Percentiles rank a stretch among this genome's conserved stretches.
Conservation (phyloP, 2,329 filamentous ascomycete species). For the Clarireedia monteithiana region DNA sequence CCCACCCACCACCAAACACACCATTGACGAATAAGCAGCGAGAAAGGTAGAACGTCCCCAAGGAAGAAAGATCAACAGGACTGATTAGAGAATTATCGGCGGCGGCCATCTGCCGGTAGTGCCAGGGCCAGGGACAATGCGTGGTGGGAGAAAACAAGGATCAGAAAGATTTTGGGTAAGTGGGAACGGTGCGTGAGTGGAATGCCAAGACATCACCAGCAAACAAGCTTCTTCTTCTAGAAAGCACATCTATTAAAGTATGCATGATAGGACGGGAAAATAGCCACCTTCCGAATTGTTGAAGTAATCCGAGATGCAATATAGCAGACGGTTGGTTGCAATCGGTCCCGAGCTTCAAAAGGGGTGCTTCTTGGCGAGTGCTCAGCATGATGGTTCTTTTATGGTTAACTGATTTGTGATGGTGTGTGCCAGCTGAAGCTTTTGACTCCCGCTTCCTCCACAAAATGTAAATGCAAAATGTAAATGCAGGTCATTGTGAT, state of each 20-base stretch:
- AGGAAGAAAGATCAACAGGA: neutral
- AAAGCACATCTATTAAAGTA: neutral
- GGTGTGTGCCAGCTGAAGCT: no score
- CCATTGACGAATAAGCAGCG: neutral
- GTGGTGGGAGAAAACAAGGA: neutral
- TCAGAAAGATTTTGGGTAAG: neutral
- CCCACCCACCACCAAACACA: neutral
- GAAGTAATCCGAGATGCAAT: neutral
- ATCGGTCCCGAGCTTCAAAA: no score
- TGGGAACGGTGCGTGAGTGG: slow-evolving; percentile 2
- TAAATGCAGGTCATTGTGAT: neutral
- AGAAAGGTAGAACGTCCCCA: neutral
- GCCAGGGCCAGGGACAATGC: neutral
- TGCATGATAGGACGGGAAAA: neutral
- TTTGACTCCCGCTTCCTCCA: neutral
- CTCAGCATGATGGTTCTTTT: no score
- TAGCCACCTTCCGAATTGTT: slow-evolving; percentile 6
- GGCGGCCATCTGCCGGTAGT: slow-evolving; percentile 2
- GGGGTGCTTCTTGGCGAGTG: no score
- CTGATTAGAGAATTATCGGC: neutral
- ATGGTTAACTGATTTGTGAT: no score
- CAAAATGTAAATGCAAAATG: neutral
- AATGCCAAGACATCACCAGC: slow-evolving; percentile 4
- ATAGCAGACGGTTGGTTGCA: neutral
- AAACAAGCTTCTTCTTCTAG: slow-evolving; percentile 2